Evolutionary conservation across 176 grass and related monocot species (phyloP), one percentile per base, ranked within the genome.

Genomic region (Ensete ventricosum): DNA sequence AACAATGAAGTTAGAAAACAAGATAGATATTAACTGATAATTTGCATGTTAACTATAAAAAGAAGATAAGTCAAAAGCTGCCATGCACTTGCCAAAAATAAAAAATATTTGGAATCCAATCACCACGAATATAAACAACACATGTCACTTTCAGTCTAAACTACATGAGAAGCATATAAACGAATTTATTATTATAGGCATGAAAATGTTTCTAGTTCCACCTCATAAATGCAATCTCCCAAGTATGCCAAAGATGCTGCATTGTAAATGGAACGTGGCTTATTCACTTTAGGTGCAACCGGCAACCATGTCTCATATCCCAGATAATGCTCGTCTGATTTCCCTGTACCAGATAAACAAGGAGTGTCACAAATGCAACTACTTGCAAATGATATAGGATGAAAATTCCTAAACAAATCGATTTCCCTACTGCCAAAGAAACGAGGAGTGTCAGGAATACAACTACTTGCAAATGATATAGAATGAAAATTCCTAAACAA

Each of bases 161-260:
- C 27, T 20, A 3, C 8, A 21, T 10, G 8, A 21, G 19, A 71
- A 71, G 17, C 14, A 52, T 52, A 20, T 20, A 11, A 51, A 9
- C 2, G 5, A 52, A 11, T 19, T 11, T 51, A 4, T 21, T 52
- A 43, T 57, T 2, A 6, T 5, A 43, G 34, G 12, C 50, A 74
- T 9, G 8, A 57, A 17, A 74, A 55, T 55, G 24, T 73, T 29
- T 34, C 26, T 11, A 64, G 67, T 43, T 51, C 48, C 25, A 97
- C 94, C 89, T 97, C 94, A 82, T 97, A 97, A 73, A 97, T 97
- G 84, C 94, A 98, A 73, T 98, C 94, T 73, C 94, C 94, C 81
- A 98, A 86, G 81, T 98, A 93, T 16, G 90, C 94, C n/a, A 97
- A 65, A 8, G 94, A 91, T 8, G 83, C 90, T 0, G 90, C 90